Evolutionary conservation across 1,139 yeast genomes (phyloP).

Genomic region (Diutina ranongensis): DNA sequence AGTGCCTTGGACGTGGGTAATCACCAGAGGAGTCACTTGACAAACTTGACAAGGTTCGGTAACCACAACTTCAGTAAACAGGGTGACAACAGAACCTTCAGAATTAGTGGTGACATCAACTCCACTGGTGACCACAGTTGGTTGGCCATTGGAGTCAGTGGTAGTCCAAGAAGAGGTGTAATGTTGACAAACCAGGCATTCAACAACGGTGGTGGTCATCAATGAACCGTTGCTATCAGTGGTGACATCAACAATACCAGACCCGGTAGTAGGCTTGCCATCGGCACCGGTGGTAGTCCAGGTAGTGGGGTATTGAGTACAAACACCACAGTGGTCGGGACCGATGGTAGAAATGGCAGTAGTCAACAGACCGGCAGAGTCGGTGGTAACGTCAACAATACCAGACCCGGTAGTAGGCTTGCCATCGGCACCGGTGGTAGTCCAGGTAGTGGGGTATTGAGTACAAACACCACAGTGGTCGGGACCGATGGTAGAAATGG

Average conservation of each 20-base stretch:
- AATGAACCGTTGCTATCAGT: neutral
- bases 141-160: neutral
- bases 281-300: neutral
- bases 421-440: neutral
- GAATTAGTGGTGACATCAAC: constrained; percentile 1
- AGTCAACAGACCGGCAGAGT: neutral
- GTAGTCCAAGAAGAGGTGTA: neutral
- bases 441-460: neutral
- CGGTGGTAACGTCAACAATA: neutral
- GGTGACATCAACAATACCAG: neutral
- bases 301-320: neutral
- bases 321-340: neutral
- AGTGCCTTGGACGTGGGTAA: neutral
- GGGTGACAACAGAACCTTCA: neutral
- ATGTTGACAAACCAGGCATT: neutral
- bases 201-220: neutral
- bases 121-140: neutral
- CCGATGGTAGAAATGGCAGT: neutral
- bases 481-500: neutral
- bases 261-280: neutral
- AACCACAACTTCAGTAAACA: neutral
- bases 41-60: neutral
- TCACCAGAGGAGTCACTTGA: neutral
- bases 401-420: neutral
- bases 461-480: neutral